phyloP scores from a whole-genome alignment of 352 stramenopile genomes.

The Globisporangium rhizosaccharum region DNA sequence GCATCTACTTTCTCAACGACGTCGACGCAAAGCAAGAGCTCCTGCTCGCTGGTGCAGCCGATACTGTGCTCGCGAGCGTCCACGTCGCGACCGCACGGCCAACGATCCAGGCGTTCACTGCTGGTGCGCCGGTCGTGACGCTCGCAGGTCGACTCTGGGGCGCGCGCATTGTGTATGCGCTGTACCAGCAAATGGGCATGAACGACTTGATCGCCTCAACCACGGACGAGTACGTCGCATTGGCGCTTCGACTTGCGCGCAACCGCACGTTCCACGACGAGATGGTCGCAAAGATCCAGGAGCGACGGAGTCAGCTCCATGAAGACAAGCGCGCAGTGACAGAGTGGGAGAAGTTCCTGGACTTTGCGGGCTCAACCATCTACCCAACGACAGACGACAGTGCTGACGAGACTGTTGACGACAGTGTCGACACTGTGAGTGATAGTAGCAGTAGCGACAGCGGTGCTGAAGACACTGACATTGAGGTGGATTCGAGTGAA shows the following conservation, averaged over 20 bases:
- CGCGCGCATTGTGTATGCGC: slow-evolving; percentile 50
- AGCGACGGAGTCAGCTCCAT: slow-evolving; percentile 33
- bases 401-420: not conserved
- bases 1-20: slow-evolving; percentile 59
- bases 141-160: slow-evolving; percentile 52
- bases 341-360: slow-evolving; percentile 75
- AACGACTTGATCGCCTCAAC: slow-evolving; percentile 38
- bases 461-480: not conserved
- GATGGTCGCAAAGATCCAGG: slow-evolving; percentile 41
- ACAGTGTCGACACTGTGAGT: not conserved
- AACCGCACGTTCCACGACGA: slow-evolving; percentile 35
- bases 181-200: slow-evolving; percentile 68
- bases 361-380: slow-evolving; percentile 31
- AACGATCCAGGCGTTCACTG: slow-evolving; percentile 54
- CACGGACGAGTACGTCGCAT: slow-evolving; percentile 40
- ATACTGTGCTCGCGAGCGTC: slow-evolving; percentile 55
- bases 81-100: slow-evolving; percentile 43
- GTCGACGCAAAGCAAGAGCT: slow-evolving; percentile 50
- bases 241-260: slow-evolving; percentile 48
- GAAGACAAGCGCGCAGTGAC: slow-evolving; percentile 33
- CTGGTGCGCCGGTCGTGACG: slow-evolving; percentile 58
- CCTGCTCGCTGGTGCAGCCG: slow-evolving; percentile 40
- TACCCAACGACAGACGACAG: slow-evolving; percentile 15
- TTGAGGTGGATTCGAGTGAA: not conserved
- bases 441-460: not conserved